Evolutionary conservation across 225 moss, liverwort and hornwort genomes (phyloP), one percentile per base, ranked within the genome.

Genomic region (Sphagnum tenellum): DNA sequence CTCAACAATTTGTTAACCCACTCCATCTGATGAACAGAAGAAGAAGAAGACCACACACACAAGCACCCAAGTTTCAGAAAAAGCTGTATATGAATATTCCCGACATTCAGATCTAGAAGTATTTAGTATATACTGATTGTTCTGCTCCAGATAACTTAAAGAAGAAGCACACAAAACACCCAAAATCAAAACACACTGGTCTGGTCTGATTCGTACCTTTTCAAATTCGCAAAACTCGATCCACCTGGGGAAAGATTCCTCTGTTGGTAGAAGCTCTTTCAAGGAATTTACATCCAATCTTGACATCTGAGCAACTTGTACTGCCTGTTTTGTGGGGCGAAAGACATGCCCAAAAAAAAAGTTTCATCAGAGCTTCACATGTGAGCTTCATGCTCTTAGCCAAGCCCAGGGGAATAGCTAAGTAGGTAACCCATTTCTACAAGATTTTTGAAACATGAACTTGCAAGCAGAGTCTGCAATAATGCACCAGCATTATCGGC

Each of bases 1-100:
- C 62, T 76, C 74, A 88, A 48, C 5, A 67, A 66, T 63, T 9
- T 87, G 68, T 96, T 96, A 75, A 96, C 45, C 95, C 95, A 96
- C 0, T 88, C 88, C 73, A 92, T 74, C 92, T 96, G 85, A 66
- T 69, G 54, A 45, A 58, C 45, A 9, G 11, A 12, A 48, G 51
- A 5, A 47, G 29, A 66, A 54, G 9, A 29, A 50, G 2, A 63
- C 3, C 63, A 47, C 4, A 2, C 2, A 58, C 58, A 58, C 58
- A 44, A 7, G 8, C 45, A 3, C 12, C 12, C 47, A 63, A 12
- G 12, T 45, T 5, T 12, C 44, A 9, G 45, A 10, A 63, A 63
- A 10, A 45, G 9, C 10, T 3, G 61, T 29, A n/a, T 9, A 12
- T 9, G 4, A 62, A 45, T 62, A 8, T 45, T 47, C 10, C 45